Conservation (phyloP, 441 rosid genomes). For the Adansonia gregorii region DNA sequence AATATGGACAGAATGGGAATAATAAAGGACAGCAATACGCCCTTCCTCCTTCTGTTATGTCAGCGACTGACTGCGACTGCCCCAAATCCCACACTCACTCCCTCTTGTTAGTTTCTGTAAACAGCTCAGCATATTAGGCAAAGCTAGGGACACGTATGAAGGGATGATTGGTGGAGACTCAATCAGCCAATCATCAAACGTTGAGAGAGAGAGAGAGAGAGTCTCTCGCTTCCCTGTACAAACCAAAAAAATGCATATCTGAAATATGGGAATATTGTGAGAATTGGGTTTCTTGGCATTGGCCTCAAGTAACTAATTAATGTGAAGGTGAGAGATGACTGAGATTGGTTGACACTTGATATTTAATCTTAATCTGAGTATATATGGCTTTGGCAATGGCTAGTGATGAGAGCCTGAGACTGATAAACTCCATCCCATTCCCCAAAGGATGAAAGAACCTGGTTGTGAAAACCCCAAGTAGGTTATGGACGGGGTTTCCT, state of each 20-base stretch:
- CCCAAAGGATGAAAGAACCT: neutral
- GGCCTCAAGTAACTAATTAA: neutral
- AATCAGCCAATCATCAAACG: constrained; percentile 17
- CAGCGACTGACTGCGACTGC: neutral
- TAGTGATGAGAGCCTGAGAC: neutral
- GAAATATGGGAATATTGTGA: too few species aligned
- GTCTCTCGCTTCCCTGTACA: neutral
- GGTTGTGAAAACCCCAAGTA: neutral
- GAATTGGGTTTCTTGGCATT: neutral
- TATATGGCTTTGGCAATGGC: neutral
- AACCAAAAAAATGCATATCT: too few species aligned
- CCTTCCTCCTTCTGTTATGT: constrained; percentile 18
- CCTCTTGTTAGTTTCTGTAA: constrained; percentile 6
- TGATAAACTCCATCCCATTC: neutral
- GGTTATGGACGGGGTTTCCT: constrained; percentile 26
- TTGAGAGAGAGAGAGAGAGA: neutral
- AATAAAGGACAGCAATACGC: constrained; percentile 18
- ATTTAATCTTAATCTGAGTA: neutral
- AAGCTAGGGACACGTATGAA: constrained; percentile 15
- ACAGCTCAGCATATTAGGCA: constrained; percentile 26
- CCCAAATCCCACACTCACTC: neutral
- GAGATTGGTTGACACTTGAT: constrained; percentile 18
- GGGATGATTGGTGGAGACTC: constrained; percentile 19
- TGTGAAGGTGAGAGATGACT: constrained; percentile 4
- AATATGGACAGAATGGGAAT: constrained; percentile 28